Percentiles rank a stretch among this genome's conserved stretches.
Conservation (phyloP, 1,284 basidiomycete species). For the Microbotryum silenes-acaulis region DNA sequence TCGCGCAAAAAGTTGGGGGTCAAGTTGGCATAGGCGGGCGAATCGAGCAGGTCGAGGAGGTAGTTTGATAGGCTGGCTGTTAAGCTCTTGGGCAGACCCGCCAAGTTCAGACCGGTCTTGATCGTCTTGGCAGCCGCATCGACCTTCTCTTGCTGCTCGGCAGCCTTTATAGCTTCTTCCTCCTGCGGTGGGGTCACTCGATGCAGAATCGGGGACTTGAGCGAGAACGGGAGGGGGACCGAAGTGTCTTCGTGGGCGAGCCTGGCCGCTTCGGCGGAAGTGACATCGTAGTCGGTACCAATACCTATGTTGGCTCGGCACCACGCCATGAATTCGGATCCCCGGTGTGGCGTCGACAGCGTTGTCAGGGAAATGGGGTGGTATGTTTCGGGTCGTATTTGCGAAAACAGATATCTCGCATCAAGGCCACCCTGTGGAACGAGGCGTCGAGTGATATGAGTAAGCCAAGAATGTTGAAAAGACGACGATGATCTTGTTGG, state of each 20-base stretch:
- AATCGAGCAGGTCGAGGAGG: conserved; percentile 86
- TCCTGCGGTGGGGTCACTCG: conserved; percentile 31
- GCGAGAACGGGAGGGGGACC: conserved; percentile 44
- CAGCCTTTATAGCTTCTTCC: conserved; percentile 14
- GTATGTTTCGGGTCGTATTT: conserved; percentile 75
- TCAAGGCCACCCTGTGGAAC: conserved; percentile 66
- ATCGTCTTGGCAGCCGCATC: conserved; percentile 11
- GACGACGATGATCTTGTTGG: too few species aligned
- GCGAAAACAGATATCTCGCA: conserved; percentile 80
- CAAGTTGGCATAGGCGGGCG: conserved; percentile 92
- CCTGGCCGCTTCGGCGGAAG: conserved; percentile 34
- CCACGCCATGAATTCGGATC: conserved; percentile 99
- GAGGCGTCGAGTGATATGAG: not conserved
- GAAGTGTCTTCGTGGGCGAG: conserved; percentile 34
- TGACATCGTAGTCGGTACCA: conserved; percentile 46
- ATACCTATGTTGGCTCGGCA: conserved; percentile 85
- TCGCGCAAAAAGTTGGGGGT: conserved; percentile 76
- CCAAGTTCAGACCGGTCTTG: conserved; percentile 15
- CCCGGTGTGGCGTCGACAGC: conserved; percentile 87
- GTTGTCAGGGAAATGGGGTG: conserved; percentile 79
- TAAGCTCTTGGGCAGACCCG: conserved; percentile 43
- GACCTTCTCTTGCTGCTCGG: conserved; percentile 14
- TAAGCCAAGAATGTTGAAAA: not conserved
- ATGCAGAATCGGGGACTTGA: conserved; percentile 47
- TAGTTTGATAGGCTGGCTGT: conserved; percentile 77